These are phyloP conservation scores for Pythium biforme DNA, from an alignment of 352 stramenopile genomes.

Conservation along the genomic window DNA sequence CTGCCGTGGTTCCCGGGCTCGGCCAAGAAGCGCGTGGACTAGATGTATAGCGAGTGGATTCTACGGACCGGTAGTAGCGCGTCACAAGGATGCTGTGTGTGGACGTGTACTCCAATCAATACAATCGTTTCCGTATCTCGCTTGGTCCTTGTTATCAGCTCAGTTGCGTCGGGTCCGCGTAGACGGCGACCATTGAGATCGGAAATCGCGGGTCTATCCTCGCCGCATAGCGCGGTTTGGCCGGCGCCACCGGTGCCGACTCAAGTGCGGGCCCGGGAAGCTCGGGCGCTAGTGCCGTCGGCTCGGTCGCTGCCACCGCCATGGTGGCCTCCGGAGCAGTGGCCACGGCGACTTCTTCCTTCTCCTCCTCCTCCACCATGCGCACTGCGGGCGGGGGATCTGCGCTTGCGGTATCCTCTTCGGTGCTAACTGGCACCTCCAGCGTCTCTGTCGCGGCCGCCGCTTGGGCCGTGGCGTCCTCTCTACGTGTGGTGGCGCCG, in stretches of 20 bases:
- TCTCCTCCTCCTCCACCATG: background rate
- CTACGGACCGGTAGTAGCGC: background rate
- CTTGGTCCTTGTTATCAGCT: background rate
- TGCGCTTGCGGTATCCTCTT: background rate
- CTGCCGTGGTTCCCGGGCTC: slow-evolving; percentile 51
- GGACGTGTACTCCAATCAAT: background rate
- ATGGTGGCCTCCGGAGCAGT: background rate
- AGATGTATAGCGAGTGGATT: too few species aligned
- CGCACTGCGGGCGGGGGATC: too few species aligned
- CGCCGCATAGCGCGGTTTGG: slow-evolving; percentile 29
- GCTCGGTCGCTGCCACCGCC: background rate
- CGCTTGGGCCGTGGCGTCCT: background rate
- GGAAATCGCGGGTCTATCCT: slow-evolving; percentile 67
- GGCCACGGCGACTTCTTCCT: background rate
- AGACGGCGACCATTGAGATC: slow-evolving; percentile 72
- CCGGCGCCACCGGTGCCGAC: background rate
- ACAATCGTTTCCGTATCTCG: background rate
- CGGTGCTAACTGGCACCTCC: background rate
- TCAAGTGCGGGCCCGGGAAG: background rate
- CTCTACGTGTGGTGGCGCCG: too few species aligned
- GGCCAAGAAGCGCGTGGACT: slow-evolving; percentile 22
- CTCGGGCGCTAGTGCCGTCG: background rate
- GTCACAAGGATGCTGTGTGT: background rate
- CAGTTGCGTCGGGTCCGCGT: slow-evolving; percentile 44
- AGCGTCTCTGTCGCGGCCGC: too few species aligned